These are phyloP conservation scores for Aspergillus olivimuriae DNA, from an alignment of 495 filamentous ascomycete species.

Conservation along the genomic window DNA sequence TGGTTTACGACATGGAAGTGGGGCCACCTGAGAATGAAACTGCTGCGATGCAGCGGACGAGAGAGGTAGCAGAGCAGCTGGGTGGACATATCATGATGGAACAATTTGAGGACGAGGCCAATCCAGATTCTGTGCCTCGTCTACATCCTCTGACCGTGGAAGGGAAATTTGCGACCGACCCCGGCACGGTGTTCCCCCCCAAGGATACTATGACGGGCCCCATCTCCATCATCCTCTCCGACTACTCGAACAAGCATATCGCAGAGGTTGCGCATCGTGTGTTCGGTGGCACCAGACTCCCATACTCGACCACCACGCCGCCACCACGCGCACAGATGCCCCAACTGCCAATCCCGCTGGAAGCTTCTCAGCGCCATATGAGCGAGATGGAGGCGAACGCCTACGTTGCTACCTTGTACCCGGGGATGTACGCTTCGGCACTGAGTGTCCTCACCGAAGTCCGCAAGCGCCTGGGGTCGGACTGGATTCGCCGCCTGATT, in stretches of 20 bases:
- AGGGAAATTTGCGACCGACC: conserved; percentile 59
- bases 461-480: conserved; percentile 71
- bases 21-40: conserved; percentile 23
- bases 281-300: conserved; percentile 71
- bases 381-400: conserved; percentile 81
- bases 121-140: conserved; percentile 35
- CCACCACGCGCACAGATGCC: conserved; percentile 42
- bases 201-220: conserved; percentile 58
- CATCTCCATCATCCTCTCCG: conserved; percentile 56
- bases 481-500: conserved; percentile 70
- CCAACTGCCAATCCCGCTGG: conserved; percentile 63
- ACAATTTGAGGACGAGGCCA: conserved; percentile 44
- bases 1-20: conserved; percentile 39
- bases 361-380: conserved; percentile 67
- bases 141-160: conserved; percentile 60
- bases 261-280: conserved; percentile 55
- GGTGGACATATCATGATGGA: conserved; percentile 43
- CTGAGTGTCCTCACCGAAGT: conserved; percentile 75
- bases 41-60: conserved; percentile 30
- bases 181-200: conserved; percentile 66
- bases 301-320: conserved; percentile 60
- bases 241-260: conserved; percentile 67
- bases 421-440: conserved; percentile 68
- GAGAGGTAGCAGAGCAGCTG: conserved; percentile 40
- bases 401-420: conserved; percentile 71